Conservation (phyloP, 495 filamentous ascomycete genomes). For the Lophium mytilinum region DNA sequence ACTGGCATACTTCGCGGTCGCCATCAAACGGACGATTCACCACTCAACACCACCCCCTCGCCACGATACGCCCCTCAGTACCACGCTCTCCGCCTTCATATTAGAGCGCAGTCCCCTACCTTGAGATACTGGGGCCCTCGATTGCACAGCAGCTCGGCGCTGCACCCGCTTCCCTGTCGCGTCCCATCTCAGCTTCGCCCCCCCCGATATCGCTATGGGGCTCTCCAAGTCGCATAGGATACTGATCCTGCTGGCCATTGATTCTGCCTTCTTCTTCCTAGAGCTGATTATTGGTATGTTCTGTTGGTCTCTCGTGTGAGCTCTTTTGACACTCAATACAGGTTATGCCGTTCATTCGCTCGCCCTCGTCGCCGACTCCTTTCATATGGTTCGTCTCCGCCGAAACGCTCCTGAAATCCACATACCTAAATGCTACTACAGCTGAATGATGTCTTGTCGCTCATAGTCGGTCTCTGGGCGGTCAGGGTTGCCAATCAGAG, state of each 20-base stretch:
- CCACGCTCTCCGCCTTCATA: no score
- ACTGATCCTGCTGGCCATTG: constrained; percentile 83
- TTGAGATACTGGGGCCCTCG: not conserved
- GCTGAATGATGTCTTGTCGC: constrained; percentile 94
- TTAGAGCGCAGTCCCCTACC: no score
- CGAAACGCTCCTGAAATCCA: not conserved
- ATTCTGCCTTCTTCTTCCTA: constrained; percentile 78
- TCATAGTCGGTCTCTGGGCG: constrained; percentile 90
- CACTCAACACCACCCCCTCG: no score
- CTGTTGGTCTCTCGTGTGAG: not conserved
- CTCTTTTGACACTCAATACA: constrained; percentile 22
- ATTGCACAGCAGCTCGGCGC: not conserved
- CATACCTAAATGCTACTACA: constrained; percentile 25
- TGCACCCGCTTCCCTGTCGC: not conserved
- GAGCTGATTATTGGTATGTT: constrained; percentile 68
- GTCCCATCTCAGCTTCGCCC: not conserved
- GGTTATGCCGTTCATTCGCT: constrained; percentile 81
- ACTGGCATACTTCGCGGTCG: no score
- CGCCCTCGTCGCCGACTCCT: constrained; percentile 90
- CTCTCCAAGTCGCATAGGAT: constrained; percentile 92
- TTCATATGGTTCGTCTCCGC: constrained; percentile 73
- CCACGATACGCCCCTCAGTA: no score
- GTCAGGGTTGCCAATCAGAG: constrained; percentile 75
- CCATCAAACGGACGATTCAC: no score
- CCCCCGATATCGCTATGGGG: constrained; percentile 50